Conservation (phyloP, 1,284 basidiomycete genomes). For the Boletus mariae region DNA sequence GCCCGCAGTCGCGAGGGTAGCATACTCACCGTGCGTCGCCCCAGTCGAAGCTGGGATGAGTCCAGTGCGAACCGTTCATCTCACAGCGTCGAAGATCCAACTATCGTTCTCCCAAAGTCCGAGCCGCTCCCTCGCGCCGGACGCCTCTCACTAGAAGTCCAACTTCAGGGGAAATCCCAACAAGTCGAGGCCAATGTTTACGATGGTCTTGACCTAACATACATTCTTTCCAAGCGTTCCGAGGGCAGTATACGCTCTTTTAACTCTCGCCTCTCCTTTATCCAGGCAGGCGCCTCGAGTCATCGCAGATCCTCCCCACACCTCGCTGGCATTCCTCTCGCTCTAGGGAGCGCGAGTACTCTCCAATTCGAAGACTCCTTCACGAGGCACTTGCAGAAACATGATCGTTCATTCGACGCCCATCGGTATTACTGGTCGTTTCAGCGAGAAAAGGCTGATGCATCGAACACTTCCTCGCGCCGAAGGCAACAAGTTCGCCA, state of each 20-base stretch:
- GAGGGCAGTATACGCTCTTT: slow-evolving; percentile 32
- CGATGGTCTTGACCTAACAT: slow-evolving; percentile 42
- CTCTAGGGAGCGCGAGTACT: slow-evolving; percentile 50
- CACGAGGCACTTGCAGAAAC: slow-evolving; percentile 44
- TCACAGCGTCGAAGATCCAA: slow-evolving; percentile 24
- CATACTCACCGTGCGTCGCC: slow-evolving; percentile 47
- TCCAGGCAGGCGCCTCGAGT: slow-evolving; percentile 20
- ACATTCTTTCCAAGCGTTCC: slow-evolving; percentile 37
- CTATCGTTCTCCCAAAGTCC: slow-evolving; percentile 42
- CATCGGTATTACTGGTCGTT: slow-evolving; percentile 61
- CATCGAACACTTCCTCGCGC: slow-evolving; percentile 16
- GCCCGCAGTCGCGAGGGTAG: slow-evolving; percentile 46
- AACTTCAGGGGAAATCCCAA: slow-evolving; percentile 20
- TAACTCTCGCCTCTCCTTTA: slow-evolving; percentile 37
- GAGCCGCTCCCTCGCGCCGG: slow-evolving; percentile 39
- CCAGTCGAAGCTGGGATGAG: slow-evolving; percentile 52
- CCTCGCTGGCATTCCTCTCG: slow-evolving; percentile 29
- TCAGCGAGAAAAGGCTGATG: slow-evolving; percentile 49
- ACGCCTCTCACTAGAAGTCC: slow-evolving; percentile 39
- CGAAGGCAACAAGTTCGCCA: slow-evolving; percentile 16
- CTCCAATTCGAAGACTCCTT: slow-evolving; percentile 59
- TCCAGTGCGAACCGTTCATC: slow-evolving; percentile 33
- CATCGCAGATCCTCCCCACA: slow-evolving; percentile 15
- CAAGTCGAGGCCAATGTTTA: slow-evolving; percentile 20
- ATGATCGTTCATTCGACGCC: slow-evolving; percentile 47